Conservation (phyloP, 805 yeast genomes). For the Candida anglica region DNA sequence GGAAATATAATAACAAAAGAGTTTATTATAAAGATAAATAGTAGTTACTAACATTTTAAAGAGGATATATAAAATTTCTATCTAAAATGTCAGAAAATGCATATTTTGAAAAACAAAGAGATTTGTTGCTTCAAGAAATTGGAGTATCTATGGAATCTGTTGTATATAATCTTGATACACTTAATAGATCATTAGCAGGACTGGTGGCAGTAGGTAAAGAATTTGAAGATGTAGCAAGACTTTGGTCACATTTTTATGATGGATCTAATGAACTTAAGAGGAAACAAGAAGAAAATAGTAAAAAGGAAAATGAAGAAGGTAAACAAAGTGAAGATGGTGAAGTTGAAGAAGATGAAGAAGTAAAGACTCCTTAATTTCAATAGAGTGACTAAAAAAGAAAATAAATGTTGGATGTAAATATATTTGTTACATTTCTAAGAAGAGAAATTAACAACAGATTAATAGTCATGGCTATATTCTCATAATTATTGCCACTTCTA, state of each 20-base stretch:
- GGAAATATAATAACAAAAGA: no score
- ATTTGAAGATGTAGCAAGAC: slow-evolving; percentile 63
- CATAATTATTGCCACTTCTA: no score
- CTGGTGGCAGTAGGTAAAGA: slow-evolving; percentile 73
- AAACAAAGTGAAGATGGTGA: slow-evolving; percentile 2
- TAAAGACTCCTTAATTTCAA: no score
- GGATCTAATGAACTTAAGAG: slow-evolving; percentile 31
- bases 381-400: no score
- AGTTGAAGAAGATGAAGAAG: not conserved
- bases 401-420: no score
- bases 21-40: no score
- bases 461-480: no score
- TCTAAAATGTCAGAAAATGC: slow-evolving; percentile 6
- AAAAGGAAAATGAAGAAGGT: not conserved
- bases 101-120: slow-evolving; percentile 59
- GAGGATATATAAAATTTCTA: no score
- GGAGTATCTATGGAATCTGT: slow-evolving; percentile 59
- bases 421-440: no score
- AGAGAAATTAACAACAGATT: no score
- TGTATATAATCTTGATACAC: slow-evolving; percentile 55
- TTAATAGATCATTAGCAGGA: slow-evolving; percentile 65
- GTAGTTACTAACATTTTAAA: no score
- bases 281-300: not conserved
- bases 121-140: slow-evolving; percentile 54
- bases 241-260: slow-evolving; percentile 69